These are phyloP conservation scores for Phaffomyces thermotolerans DNA, from an alignment of 805 yeast species.

Conservation along the genomic window DNA sequence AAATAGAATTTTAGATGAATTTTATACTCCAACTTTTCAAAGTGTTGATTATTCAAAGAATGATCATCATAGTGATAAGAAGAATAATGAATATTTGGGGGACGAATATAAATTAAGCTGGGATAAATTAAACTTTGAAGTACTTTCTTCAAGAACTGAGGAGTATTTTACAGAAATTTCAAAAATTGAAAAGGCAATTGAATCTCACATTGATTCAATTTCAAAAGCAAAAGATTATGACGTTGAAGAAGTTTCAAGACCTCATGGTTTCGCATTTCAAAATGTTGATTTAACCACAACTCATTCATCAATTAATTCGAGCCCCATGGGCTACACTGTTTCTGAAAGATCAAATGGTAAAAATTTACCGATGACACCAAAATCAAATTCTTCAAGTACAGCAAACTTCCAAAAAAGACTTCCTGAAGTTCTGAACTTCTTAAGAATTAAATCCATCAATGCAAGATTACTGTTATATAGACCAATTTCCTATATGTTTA, in stretches of 20 bases:
- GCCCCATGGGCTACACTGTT: not conserved
- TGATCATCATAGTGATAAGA: slow-evolving; percentile 3
- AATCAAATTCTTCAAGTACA: slow-evolving; percentile 9
- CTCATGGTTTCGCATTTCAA: slow-evolving; percentile 18
- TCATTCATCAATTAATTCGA: not conserved
- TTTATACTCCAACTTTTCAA: slow-evolving; percentile 15
- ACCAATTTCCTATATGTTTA: slow-evolving; percentile 15
- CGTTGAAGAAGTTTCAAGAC: slow-evolving; percentile 9
- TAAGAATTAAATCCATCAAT: slow-evolving; percentile 17
- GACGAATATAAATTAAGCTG: slow-evolving; percentile 12
- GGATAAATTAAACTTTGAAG: slow-evolving; percentile 12
- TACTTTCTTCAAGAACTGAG: slow-evolving; percentile 4
- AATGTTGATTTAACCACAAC: not conserved
- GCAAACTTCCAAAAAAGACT: slow-evolving; percentile 1
- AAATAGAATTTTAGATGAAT: slow-evolving; percentile 19
- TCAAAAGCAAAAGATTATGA: slow-evolving; percentile 10
- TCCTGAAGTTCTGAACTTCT: slow-evolving; percentile 19
- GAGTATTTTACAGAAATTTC: slow-evolving; percentile 14
- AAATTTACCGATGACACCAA: slow-evolving; percentile 9
- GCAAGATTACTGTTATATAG: slow-evolving; percentile 17
- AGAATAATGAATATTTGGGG: not conserved
- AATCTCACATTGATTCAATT: slow-evolving; percentile 10
- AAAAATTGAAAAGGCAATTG: slow-evolving; percentile 16
- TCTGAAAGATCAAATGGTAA: not conserved
- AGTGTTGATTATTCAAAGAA: not conserved